phyloP scores from a whole-genome alignment of 2,329 filamentous ascomycete genomes.

The Periconia sp. region DNA sequence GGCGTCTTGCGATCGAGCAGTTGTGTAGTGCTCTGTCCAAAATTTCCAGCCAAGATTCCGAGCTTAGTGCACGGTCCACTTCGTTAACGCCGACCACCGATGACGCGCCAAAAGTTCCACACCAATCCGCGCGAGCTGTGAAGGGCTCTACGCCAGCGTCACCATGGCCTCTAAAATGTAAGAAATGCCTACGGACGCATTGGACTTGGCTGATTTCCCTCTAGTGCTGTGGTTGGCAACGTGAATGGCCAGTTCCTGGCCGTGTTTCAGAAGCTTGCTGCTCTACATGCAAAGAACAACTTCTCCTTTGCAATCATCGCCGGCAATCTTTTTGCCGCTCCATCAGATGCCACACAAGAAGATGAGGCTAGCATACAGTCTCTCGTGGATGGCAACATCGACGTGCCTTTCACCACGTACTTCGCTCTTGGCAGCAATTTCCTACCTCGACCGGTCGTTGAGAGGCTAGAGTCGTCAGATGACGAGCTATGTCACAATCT shows the following conservation, averaged over 20 bases:
- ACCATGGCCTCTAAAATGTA: constrained; percentile 65
- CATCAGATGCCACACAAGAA: constrained; percentile 52
- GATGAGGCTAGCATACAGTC: constrained; percentile 65
- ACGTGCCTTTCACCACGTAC: constrained; percentile 83
- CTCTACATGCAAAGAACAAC: constrained; percentile 83
- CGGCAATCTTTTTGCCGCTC: constrained; percentile 78
- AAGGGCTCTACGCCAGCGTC: no score
- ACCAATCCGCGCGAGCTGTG: no score
- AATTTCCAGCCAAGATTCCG: constrained; percentile 1
- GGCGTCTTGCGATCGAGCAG: constrained; percentile 9
- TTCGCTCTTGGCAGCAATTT: constrained; percentile 79
- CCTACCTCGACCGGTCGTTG: constrained; percentile 73
- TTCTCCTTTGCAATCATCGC: constrained; percentile 86
- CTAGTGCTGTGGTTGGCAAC: constrained; percentile 80
- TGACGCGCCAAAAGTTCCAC: not conserved
- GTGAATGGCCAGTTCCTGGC: constrained; percentile 78
- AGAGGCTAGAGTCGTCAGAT: constrained; percentile 74
- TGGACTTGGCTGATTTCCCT: constrained; percentile 12
- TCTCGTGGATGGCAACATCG: constrained; percentile 74
- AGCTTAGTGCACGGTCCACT: not conserved
- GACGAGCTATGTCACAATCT: constrained; percentile 85
- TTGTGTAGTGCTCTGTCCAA: not conserved
- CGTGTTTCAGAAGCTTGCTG: constrained; percentile 79
- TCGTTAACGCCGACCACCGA: constrained; percentile 1
- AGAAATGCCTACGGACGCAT: constrained; percentile 20